phyloP scores from a whole-genome alignment of 2,329 filamentous ascomycete species.

The Coniochaeta ligniaria region DNA sequence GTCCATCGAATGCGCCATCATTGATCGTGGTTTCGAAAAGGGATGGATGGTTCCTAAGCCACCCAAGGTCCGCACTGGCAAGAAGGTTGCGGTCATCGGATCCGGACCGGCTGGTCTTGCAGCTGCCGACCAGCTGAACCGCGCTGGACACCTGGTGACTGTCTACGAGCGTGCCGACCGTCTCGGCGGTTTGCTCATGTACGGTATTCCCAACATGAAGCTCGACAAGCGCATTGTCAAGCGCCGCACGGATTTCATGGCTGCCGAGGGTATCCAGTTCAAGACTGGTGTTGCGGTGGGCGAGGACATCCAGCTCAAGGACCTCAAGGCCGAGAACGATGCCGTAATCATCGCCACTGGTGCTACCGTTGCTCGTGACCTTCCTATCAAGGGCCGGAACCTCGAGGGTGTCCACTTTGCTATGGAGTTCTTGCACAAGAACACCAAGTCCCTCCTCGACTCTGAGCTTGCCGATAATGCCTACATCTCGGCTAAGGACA shows the following conservation, averaged over 20 bases:
- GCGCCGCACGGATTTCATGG: constrained; percentile 92
- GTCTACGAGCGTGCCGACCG: constrained; percentile 92
- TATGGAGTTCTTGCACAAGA: constrained; percentile 96
- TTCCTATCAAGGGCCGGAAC: constrained; percentile 83
- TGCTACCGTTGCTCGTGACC: constrained; percentile 85
- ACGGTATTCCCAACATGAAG: constrained; percentile 99
- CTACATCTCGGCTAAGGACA: constrained; percentile 93
- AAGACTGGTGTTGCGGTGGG: constrained; percentile 73
- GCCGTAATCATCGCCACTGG: constrained; percentile 89
- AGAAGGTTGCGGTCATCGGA: constrained; percentile 81
- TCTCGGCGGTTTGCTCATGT: constrained; percentile 89
- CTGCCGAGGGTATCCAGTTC: constrained; percentile 77
- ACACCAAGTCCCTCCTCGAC: constrained; percentile 95
- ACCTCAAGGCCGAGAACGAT: constrained; percentile 67
- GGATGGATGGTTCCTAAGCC: constrained; percentile 90
- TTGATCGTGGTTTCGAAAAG: constrained; percentile 95
- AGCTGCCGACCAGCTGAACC: constrained; percentile 88
- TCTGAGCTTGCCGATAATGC: constrained; percentile 75
- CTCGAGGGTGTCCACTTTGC: constrained; percentile 89
- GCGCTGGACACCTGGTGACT: constrained; percentile 79
- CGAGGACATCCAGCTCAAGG: constrained; percentile 63
- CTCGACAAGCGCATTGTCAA: constrained; percentile 97
- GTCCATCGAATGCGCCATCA: constrained; percentile 96
- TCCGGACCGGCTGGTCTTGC: constrained; percentile 90
- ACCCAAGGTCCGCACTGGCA: constrained; percentile 75